These are phyloP conservation scores for Mycena rebaudengoi DNA, from an alignment of 768 basidiomycete genomes.

Conservation along the genomic window DNA sequence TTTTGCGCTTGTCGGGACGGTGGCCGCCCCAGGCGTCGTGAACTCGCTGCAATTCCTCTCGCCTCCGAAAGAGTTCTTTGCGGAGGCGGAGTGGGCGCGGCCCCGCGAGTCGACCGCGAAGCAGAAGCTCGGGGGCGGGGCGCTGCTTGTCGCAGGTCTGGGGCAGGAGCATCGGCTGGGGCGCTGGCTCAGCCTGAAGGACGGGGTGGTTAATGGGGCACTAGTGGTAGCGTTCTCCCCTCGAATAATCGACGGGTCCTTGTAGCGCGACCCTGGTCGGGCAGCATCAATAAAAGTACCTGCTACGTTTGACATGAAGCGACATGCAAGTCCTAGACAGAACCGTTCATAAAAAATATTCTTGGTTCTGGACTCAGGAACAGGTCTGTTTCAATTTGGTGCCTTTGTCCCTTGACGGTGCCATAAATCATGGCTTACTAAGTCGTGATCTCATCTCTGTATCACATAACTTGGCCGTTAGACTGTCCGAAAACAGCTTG, in stretches of 20 bases:
- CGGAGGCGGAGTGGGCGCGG: slow-evolving; percentile 45
- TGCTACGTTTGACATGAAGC: too few relatives aligned
- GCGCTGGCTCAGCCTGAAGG: slow-evolving; percentile 84
- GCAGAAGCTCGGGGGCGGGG: slow-evolving; percentile 34
- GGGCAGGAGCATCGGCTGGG: slow-evolving; percentile 92
- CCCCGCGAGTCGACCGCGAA: slow-evolving; percentile 25
- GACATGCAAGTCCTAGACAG: too few relatives aligned
- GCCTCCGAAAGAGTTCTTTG: slow-evolving; percentile 57
- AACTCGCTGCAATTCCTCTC: slow-evolving; percentile 89
- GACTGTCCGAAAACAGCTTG: too few relatives aligned
- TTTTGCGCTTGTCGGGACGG: slow-evolving; percentile 71
- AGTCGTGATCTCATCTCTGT: too few relatives aligned
- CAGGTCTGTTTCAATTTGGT: too few relatives aligned
- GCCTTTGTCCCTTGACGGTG: too few relatives aligned
- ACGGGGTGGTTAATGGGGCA: slow-evolving; percentile 77
- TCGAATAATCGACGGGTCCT: slow-evolving; percentile 34
- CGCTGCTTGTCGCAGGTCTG: slow-evolving; percentile 79
- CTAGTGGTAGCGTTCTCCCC: slow-evolving; percentile 68
- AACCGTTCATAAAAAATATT: too few relatives aligned
- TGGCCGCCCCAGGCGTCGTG: slow-evolving; percentile 80
- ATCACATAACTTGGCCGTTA: too few relatives aligned
- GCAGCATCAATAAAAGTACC: too few relatives aligned
- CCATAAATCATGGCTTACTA: too few relatives aligned
- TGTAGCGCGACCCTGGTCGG: too few relatives aligned
- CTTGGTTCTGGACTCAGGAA: too few relatives aligned